Base-by-base conservation (phyloP, 2,329 filamentous ascomycete genomes). In the Xylaria sp. region DNA sequence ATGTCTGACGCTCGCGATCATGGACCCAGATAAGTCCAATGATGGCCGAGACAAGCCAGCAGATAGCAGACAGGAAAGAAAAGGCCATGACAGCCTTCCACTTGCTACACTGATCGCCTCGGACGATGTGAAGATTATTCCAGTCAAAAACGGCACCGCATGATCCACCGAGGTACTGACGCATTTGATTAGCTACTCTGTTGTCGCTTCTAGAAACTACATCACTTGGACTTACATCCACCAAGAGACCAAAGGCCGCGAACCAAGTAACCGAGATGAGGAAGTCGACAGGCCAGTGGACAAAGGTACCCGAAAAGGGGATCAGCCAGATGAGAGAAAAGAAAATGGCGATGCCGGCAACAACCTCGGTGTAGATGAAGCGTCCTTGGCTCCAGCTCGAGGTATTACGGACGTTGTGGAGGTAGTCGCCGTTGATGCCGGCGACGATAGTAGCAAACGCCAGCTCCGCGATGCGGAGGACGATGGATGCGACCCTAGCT, bases 61-160 rank as follows among this genome's bases (percentile, higher is more conserved):
- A 83, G 72, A 92, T 84, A 63, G 90, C 90, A 2, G 89, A 90
- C 63, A 93, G 79, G 80, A 94, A 94, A 57, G 85, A 82, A 75
- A 94, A 93, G 4, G 91, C 91, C 73, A 92, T 86, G 69, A 87
- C 84, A 46, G 92, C 87, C 80, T 91, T 93, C 86, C 88, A 92
- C 73, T 88, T 86, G 66, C 87, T 84, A 79, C 92, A 95, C n/a
- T 78, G 77, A 53, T 85, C 80, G 70, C 83, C 81, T 55, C 81
- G 81, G 52, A 79, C 72, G 59, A 85, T 78, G 36, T 80, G 76
- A 66, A 92, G 82, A 60, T 84, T 83, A 67, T 77, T 76, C 90
- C 90, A 92, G 76, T 87, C 74, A 77, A 89, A 91, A 69, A 87
- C 78, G 70, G 81, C 78, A 41, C 87, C 87, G 73, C 88, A 90